Conservation (phyloP, 2,329 filamentous ascomycete species). For the Tolypocladium paradoxum region DNA sequence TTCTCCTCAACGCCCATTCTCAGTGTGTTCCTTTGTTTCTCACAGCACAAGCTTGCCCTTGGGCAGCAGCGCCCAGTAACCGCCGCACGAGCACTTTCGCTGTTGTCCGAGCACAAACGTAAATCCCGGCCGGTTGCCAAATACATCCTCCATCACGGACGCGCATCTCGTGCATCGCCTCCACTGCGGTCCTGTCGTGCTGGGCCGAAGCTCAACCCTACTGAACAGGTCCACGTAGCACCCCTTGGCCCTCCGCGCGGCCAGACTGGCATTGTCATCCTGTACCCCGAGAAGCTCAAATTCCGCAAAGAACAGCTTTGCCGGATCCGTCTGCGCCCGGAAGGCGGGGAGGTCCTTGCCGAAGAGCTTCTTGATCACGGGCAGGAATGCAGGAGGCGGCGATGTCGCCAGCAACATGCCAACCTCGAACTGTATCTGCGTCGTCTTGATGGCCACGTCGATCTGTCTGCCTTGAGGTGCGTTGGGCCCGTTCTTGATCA, state of each 20-base stretch:
- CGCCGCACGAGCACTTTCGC: slow-evolving; percentile 43
- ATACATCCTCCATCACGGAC: slow-evolving; percentile 53
- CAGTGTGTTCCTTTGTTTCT: neutral
- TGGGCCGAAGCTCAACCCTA: slow-evolving; percentile 37
- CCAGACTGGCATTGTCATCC: slow-evolving; percentile 41
- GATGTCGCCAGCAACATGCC: slow-evolving; percentile 37
- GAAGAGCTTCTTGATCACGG: slow-evolving; percentile 57
- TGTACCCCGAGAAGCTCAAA: slow-evolving; percentile 58
- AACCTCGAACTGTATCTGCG: slow-evolving; percentile 39
- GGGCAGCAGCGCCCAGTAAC: slow-evolving; percentile 37
- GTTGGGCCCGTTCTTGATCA: slow-evolving; percentile 35
- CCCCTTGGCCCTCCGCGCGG: slow-evolving; percentile 23
- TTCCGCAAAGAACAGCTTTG: slow-evolving; percentile 62
- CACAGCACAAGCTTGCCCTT: slow-evolving; percentile 16
- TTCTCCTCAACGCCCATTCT: neutral
- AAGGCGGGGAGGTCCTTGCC: slow-evolving; percentile 47
- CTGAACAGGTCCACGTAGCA: slow-evolving; percentile 46
- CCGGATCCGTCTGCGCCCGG: slow-evolving; percentile 48
- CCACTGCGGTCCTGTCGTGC: slow-evolving; percentile 17
- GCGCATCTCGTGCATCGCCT: slow-evolving; percentile 44
- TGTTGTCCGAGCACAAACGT: slow-evolving; percentile 44
- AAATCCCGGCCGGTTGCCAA: slow-evolving; percentile 34
- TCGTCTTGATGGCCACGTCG: slow-evolving; percentile 32
- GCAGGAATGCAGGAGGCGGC: slow-evolving; percentile 35
- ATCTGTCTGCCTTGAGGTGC: slow-evolving; percentile 31